These are phyloP conservation scores for Nigrograna mackinnonii DNA, from an alignment of 2,329 filamentous ascomycete genomes.

Conservation along the genomic window DNA sequence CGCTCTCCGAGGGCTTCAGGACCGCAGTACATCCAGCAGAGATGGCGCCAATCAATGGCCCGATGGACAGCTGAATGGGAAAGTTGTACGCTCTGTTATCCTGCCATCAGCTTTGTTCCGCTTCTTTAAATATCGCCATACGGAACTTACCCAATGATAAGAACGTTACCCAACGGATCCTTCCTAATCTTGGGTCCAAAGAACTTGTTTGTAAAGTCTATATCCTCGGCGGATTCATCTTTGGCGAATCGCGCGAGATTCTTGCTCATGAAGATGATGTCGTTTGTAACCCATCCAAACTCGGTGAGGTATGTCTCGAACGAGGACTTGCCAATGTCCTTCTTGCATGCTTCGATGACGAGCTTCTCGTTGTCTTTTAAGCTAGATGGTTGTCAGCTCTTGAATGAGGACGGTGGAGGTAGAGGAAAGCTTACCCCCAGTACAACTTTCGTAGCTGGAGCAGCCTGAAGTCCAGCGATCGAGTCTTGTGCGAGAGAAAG, in stretches of 20 bases:
- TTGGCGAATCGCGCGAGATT: conserved; percentile 81
- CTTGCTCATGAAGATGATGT: conserved; percentile 77
- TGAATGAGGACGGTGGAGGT: background rate
- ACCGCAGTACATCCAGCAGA: conserved; percentile 88
- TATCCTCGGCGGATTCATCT: conserved; percentile 75
- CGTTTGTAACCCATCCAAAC: conserved; percentile 76
- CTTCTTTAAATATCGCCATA: background rate
- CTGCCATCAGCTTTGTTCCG: background rate
- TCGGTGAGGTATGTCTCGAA: conserved; percentile 78
- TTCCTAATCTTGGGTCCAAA: conserved; percentile 79
- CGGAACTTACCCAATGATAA: conserved; percentile 75
- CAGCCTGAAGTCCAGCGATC: conserved; percentile 78
- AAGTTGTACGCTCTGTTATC: conserved; percentile 81
- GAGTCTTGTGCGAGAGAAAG: conserved; percentile 62
- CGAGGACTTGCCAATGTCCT: conserved; percentile 76
- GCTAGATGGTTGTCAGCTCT: conserved; percentile 26
- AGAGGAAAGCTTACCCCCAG: conserved; percentile 65
- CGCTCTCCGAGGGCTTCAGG: conserved; percentile 86
- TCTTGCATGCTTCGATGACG: conserved; percentile 73
- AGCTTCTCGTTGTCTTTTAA: conserved; percentile 76
- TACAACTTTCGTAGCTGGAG: conserved; percentile 91
- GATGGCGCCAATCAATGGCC: conserved; percentile 85
- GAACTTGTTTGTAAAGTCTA: conserved; percentile 68
- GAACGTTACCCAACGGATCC: conserved; percentile 80
- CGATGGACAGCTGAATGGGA: conserved; percentile 78